A percentile compares a stretch with the other conserved stretches of the same genome.
These are phyloP conservation scores for carrot (Daucus carota) DNA, from an alignment of 129 eudicot species.

Conservation along the genomic window DH1_v3.0 NC_030386.2:30487001-30487500, in stretches of 20 bases:
- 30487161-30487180: conserved; percentile 93
- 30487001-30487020: conserved; percentile 98
- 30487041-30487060: conserved; percentile 93
- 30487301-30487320: conserved; percentile 77
- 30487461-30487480: conserved; percentile 61
- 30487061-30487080: conserved; percentile 97
- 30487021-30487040: conserved; percentile 91
- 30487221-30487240: conserved; percentile 79
- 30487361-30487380: background rate
- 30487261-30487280: conserved; percentile 69
- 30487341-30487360: background rate
- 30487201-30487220: conserved; percentile 87
- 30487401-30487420: background rate
- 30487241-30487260: conserved; percentile 68
- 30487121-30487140: conserved; percentile 91
- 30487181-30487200: conserved; percentile 92
- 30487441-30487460: background rate
- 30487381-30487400: background rate
- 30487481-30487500: conserved; percentile 98
- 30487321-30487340: conserved; percentile 4
- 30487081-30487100: conserved; percentile 96
- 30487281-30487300: conserved; percentile 83
- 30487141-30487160: conserved; percentile 98
- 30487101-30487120: conserved; percentile 99
- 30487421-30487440: background rate